Evolutionary conservation across 2,329 filamentous ascomycete genomes (phyloP).

Genomic region (Thelonectria discophora): DNA sequence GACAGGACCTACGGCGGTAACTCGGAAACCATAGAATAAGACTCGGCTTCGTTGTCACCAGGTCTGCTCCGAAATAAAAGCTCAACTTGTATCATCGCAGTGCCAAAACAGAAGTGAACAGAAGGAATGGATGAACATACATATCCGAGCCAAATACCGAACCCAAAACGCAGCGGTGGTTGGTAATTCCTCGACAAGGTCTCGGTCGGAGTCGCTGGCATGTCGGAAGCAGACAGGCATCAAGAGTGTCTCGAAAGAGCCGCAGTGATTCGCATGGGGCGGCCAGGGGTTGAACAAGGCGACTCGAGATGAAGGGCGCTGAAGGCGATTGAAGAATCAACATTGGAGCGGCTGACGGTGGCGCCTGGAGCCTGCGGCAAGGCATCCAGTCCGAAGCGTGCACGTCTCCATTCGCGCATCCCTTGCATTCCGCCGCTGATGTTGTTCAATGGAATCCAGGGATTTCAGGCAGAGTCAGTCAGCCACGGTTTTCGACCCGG

Average conservation of each 20-base stretch:
- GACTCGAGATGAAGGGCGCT: conserved; percentile 7
- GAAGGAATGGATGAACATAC: neutral
- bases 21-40: conserved; percentile 56
- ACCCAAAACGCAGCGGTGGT: neutral
- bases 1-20: conserved; percentile 39
- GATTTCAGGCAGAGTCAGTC: neutral
- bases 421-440: conserved; percentile 12
- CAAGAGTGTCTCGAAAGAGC: neutral
- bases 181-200: neutral
- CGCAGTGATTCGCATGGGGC: neutral
- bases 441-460: conserved; percentile 9
- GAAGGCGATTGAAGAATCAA: conserved; percentile 5
- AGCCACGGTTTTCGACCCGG: conserved; percentile 2
- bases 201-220: neutral
- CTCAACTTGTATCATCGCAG: conserved; percentile 55
- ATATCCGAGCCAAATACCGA: conserved; percentile 3
- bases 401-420: conserved; percentile 19
- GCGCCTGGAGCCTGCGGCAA: conserved; percentile 22
- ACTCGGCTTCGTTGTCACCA: conserved; percentile 61
- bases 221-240: neutral
- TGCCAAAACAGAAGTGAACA: conserved; percentile 5
- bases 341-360: conserved; percentile 19
- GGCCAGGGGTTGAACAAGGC: conserved; percentile 1
- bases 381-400: conserved; percentile 27
- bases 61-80: conserved; percentile 47